phyloP scores from a whole-genome alignment of 768 basidiomycete species.

The Termitomyces sp. region DNA sequence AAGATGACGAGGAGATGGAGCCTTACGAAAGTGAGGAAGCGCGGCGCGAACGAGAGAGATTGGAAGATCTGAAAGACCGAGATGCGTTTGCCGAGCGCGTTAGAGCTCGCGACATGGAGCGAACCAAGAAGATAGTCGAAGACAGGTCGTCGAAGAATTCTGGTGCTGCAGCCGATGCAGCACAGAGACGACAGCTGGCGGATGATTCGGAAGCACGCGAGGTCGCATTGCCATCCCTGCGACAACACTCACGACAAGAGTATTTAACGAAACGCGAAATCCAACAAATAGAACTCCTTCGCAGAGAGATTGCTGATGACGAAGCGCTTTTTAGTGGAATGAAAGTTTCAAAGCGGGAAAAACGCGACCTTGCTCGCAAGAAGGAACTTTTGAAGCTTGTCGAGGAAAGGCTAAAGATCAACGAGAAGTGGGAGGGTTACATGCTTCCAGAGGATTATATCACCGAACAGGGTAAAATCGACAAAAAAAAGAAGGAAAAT shows the following conservation, averaged over 20 bases:
- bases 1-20: conserved; percentile 39
- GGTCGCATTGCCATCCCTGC: conserved; percentile 60
- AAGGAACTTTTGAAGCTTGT: conserved; percentile 89
- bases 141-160: conserved; percentile 79
- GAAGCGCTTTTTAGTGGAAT: conserved; percentile 87
- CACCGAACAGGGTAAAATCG: conserved; percentile 97
- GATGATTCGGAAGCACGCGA: conserved; percentile 64
- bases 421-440: conserved; percentile 96
- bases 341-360: conserved; percentile 83
- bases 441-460: conserved; percentile 96
- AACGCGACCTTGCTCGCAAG: conserved; percentile 78
- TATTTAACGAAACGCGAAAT: conserved; percentile 95
- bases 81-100: conserved; percentile 94
- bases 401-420: conserved; percentile 90
- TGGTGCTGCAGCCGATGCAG: conserved; percentile 78
- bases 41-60: conserved; percentile 65
- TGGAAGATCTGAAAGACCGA: conserved; percentile 78
- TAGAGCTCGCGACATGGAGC: conserved; percentile 73
- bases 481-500: conserved; percentile 92
- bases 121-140: conserved; percentile 86
- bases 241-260: conserved; percentile 88
- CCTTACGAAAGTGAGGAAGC: conserved; percentile 65
- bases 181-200: conserved; percentile 72
- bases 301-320: conserved; percentile 92
- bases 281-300: conserved; percentile 90